Base-by-base conservation (phyloP, 345 rosid species). In the Rhodamnia rubescens region DNA sequence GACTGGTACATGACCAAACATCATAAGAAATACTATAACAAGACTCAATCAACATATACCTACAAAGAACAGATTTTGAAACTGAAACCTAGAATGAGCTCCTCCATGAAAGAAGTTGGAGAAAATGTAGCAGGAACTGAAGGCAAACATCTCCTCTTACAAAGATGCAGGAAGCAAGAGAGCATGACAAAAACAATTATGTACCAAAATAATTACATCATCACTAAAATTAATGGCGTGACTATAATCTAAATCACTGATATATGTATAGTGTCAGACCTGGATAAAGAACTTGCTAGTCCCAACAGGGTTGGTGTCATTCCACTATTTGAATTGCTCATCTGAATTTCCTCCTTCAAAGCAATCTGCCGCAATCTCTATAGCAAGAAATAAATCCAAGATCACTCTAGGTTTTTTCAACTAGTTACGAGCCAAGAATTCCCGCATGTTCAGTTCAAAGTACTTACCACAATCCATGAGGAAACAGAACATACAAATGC, bases 351-450 rank as follows among this genome's bases (percentile, higher is more conserved):
- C 87, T 97, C 99, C 83, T 92, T 93, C 86, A 94, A 91, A 91
- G 99, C 95, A 93, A 95, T 87, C 84, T 92, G 92, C 89, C 95
- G 89, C 91, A 95, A 90, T 82, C 85, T 94, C 99, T 97, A 89
- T 84, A 44, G 83, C 84, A 89, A 89, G 64, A 51, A 51, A 56
- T 32, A 82, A 82, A 52, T 27, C 58, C 56, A 82, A 82, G 51
- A 47, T 80, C 58, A 47, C 82, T 87, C 84, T 53, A n/a, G 4
- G 56, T n/a, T 8, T 82, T 82, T 16, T 82, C 44, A 27, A n/a
- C 58, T 52, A 51, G 52, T 9, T 69, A 69, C 47, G 22, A 50
- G 52, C 81, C 82, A 18, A 74, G 18, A 36, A 61, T 59, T 59
- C n/a, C 47, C 11, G 2, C 52, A 4, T 51, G 11, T 27, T 86